Base-by-base conservation (phyloP, 2,329 filamentous ascomycete species). In the Calonectria honghensis region DNA sequence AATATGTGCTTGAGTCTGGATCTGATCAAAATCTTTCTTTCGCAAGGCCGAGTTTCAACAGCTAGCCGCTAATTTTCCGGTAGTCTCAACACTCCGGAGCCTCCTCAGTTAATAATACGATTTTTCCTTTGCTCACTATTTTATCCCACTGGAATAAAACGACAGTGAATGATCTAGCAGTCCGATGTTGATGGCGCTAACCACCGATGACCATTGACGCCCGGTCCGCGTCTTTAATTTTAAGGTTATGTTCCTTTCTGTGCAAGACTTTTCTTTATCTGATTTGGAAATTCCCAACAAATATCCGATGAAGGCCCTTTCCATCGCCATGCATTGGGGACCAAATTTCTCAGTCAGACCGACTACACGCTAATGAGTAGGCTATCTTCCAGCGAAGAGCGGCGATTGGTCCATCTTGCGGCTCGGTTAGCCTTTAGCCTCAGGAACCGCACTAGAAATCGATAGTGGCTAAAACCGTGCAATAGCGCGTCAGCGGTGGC, bases 51-150 rank as follows among this genome's bases (percentile, higher is more conserved):
- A 48, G 35, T 35, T 39, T 61, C 54, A 61, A 61, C 54, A 61
- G 35, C 54, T 24, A 27, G 54, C 24, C 54, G 32, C 54, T 61
- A 61, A 61, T 61, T 16, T 61, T 61, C 54, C 54, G 6, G n/a
- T 9, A 27, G 32, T 61, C 54, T 61, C 35, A 61, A 61, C 54
- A 61, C 32, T 61, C n/a, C 3, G 35, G 54, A 61, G n/a, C n/a
- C n/a, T 13, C 13, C 10, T 16, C 41, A 24, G 13, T 61, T 61
- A 39, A 1, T 61, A 61, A 61, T 61, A 61, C 27, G 29, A 37
- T 59, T 61, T 18, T 61, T 61, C 39, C 37, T 61, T 27, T 61
- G 35, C n/a, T 37, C 35, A 61, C 24, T 9, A 39, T 27, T 18
- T 37, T 27, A 9, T 13, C 14, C 37, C 54, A 11, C 20, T 24